These are phyloP conservation scores for Venturia nashicola DNA, from an alignment of 2,329 filamentous ascomycete species.

Conservation along the genomic window DNA sequence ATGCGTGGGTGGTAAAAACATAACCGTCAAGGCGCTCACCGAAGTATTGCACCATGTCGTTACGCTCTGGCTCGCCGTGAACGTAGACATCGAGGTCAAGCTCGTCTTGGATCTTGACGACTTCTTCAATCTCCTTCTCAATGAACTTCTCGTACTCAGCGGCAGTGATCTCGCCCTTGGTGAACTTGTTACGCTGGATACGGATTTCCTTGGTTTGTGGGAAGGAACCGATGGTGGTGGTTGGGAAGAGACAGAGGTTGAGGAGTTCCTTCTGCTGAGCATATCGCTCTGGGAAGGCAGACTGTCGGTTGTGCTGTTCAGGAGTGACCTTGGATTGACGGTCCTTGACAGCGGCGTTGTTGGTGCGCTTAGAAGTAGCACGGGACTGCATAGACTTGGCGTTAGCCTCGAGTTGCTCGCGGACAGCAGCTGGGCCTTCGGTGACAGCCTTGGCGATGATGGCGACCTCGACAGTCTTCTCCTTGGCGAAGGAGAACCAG, in stretches of 20 bases:
- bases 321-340: constrained; percentile 78
- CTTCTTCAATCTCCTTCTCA: constrained; percentile 93
- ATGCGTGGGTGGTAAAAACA: constrained; percentile 96
- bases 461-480: constrained; percentile 87
- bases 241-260: constrained; percentile 92
- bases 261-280: constrained; percentile 82
- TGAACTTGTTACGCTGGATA: constrained; percentile 92
- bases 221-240: constrained; percentile 98
- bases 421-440: constrained; percentile 76
- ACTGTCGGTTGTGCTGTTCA: constrained; percentile 85
- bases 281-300: constrained; percentile 74
- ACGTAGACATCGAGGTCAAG: constrained; percentile 94
- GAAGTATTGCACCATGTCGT: constrained; percentile 99
- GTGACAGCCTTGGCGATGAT: constrained; percentile 95
- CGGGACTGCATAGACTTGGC: constrained; percentile 87
- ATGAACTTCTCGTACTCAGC: constrained; percentile 98
- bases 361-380: constrained; percentile 85
- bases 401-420: constrained; percentile 87
- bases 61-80: constrained; percentile 98
- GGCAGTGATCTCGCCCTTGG: constrained; percentile 91
- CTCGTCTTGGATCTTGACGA: constrained; percentile 95
- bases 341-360: constrained; percentile 95
- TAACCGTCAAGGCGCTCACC: constrained; percentile 95
- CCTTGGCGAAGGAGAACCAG: constrained; percentile 96
- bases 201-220: constrained; percentile 99